A percentile compares a stretch with the other conserved stretches of the same genome.
phyloP scores from a whole-genome alignment of 805 yeast genomes.

The Pichia eremophila region DNA sequence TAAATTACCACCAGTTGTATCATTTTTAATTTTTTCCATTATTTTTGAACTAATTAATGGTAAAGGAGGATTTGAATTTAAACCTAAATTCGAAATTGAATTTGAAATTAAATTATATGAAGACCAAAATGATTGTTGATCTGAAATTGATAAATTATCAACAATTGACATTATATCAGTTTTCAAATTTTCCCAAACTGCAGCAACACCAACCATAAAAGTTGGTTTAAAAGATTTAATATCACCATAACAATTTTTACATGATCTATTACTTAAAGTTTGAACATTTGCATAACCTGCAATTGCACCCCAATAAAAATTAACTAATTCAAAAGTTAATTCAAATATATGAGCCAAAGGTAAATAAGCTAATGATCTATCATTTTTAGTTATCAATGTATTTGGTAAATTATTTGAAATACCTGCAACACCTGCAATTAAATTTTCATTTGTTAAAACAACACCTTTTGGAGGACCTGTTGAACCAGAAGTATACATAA shows the following conservation, averaged over 20 bases:
- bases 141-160: too few species aligned
- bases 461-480: slow-evolving; percentile 86
- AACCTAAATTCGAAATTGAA: too few species aligned
- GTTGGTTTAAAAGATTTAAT: slow-evolving; percentile 82
- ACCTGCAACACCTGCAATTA: slow-evolving; percentile 85
- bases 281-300: slow-evolving; percentile 90
- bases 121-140: too few species aligned
- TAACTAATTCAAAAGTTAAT: slow-evolving; percentile 70
- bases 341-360: slow-evolving; percentile 97
- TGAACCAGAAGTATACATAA: slow-evolving; percentile 84
- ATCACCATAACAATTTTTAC: slow-evolving; percentile 82
- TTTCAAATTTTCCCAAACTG: slow-evolving; percentile 99
- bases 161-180: too few species aligned
- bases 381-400: slow-evolving; percentile 40
- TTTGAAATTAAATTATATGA: slow-evolving; percentile 78
- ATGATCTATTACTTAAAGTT: slow-evolving; percentile 75
- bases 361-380: slow-evolving; percentile 79
- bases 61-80: too few species aligned
- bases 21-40: slow-evolving; percentile 81
- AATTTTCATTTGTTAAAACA: slow-evolving; percentile 52
- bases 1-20: slow-evolving; percentile 91
- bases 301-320: slow-evolving; percentile 82
- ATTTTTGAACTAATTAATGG: too few species aligned
- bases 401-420: slow-evolving; percentile 53
- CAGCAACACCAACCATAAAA: slow-evolving; percentile 96